A percentile compares a stretch with the other conserved stretches of the same genome.
phyloP scores from a whole-genome alignment of 78 protist genomes.

The Cavenderia fasciculata region DNA sequence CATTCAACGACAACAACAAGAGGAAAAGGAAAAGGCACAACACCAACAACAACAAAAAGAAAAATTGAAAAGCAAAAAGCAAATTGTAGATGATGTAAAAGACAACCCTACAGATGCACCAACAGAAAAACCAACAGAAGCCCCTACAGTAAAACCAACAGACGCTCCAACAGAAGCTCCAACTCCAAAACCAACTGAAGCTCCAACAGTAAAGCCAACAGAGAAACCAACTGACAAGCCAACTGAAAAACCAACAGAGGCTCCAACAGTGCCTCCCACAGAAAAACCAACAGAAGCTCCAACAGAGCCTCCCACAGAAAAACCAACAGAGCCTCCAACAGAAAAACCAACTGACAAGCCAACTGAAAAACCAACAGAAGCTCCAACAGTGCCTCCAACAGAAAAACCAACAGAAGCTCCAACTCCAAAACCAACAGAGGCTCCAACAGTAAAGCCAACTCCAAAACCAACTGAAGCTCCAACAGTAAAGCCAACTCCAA shows the following conservation, averaged over 20 bases:
- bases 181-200: constrained; percentile 14
- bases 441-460: constrained; percentile 10
- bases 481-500: constrained; percentile 11
- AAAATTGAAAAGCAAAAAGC: too few species aligned
- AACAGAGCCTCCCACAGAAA: constrained; percentile 19
- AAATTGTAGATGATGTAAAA: neutral
- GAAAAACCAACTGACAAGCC: constrained; percentile 32
- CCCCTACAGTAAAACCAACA: constrained; percentile 21
- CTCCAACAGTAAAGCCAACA: constrained; percentile 25
- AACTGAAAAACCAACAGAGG: constrained; percentile 25
- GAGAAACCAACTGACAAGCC: constrained; percentile 19
- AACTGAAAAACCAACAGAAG: constrained; percentile 18
- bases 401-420: constrained; percentile 24
- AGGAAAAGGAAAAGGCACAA: too few species aligned
- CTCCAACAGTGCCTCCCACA: constrained; percentile 26
- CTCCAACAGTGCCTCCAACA: constrained; percentile 15
- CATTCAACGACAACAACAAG: too few species aligned
- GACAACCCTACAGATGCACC: neutral
- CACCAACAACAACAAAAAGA: too few species aligned
- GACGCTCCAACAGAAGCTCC: constrained; percentile 20
- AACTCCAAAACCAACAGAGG: neutral
- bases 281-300: constrained; percentile 11
- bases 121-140: constrained; percentile 19
- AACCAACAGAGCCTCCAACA: constrained; percentile 4
- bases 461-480: constrained; percentile 11